Evolutionary conservation across 2,329 filamentous ascomycete genomes (phyloP).

Genomic region (Thelonectria rubi): DNA sequence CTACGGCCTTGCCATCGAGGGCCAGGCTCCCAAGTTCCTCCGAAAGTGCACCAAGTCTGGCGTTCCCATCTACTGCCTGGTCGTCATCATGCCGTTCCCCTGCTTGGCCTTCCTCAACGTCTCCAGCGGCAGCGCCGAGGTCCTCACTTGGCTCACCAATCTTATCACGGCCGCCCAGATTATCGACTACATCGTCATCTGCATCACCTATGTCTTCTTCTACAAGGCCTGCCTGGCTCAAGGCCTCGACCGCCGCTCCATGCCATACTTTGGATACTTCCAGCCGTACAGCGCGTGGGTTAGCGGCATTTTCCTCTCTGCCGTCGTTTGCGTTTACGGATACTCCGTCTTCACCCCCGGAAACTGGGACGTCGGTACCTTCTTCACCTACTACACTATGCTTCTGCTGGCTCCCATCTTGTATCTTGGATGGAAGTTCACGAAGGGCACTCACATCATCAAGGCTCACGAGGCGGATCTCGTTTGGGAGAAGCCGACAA

Average conservation of each 20-base stretch:
- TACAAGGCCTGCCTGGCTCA: slow-evolving; percentile 62
- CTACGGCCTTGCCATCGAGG: slow-evolving; percentile 59
- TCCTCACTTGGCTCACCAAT: slow-evolving; percentile 62
- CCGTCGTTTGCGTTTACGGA: slow-evolving; percentile 52
- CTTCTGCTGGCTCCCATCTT: slow-evolving; percentile 19
- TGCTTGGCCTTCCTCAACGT: slow-evolving; percentile 61
- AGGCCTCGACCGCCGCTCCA: slow-evolving; percentile 56
- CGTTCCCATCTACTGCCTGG: slow-evolving; percentile 66
- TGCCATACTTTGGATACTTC: slow-evolving; percentile 66
- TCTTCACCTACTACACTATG: slow-evolving; percentile 65
- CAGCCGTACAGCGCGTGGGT: slow-evolving; percentile 62
- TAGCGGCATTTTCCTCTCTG: slow-evolving; percentile 49
- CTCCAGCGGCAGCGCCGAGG: slow-evolving; percentile 54
- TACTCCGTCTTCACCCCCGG: slow-evolving; percentile 57
- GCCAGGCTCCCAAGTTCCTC: slow-evolving; percentile 59
- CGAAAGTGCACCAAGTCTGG: slow-evolving; percentile 66
- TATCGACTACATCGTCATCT: slow-evolving; percentile 67
- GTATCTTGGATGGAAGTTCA: slow-evolving; percentile 28
- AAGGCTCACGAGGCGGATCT: slow-evolving; percentile 25
- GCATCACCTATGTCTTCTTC: slow-evolving; percentile 56
- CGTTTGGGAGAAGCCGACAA: slow-evolving; percentile 28
- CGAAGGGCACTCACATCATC: slow-evolving; percentile 25
- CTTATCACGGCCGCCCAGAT: slow-evolving; percentile 64
- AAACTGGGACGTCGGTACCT: slow-evolving; percentile 56
- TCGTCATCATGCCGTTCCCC: slow-evolving; percentile 60